Evolutionary conservation across 129 eudicot genomes (phyloP), one percentile per base, ranked within the genome.

Genomic region (Erigeron canadensis): DNA sequence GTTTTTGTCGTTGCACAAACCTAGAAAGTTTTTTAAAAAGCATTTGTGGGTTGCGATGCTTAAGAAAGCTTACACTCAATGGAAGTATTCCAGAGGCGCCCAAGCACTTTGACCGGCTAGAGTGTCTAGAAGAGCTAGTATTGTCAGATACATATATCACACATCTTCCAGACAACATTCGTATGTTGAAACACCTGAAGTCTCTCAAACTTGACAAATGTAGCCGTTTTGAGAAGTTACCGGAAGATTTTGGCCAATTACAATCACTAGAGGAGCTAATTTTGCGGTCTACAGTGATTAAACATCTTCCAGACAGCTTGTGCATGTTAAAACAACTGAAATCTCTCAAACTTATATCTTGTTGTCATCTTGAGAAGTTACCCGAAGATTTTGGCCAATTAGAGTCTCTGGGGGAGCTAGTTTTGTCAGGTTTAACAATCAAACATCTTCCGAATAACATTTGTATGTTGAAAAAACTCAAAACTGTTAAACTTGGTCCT

Each of bases 291-390:
- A 56, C 34, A 7, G 9, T 17, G 28, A 56, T 56, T 56, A 56
- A 4, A 7, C 0, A n/a, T 56, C 63, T 56, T 56, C 63, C 63
- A 3, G 37, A 56, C 19, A 56, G 63, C 23, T 5, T 56, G 17
- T n/a, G 28, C 6, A n/a, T 19, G 39, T 56, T 53, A 7, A 53
- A 53, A 53, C 22, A 16, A 2, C 16, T 53, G 7, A 53, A 15
- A 53, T 53, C 22, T 39, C 43, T 69, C 12, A 11, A 17, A n/a
- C 34, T 69, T 48, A 38, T 5, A n/a, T 38, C 74, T n/a, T 69
- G 74, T 69, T 38, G 51, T 48, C n/a, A n/a, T n/a, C n/a, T 69
- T 69, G 74, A 69, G 38, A 38, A 37, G 63, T 18, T 69, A 11
- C 74, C 74, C n/a, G 50, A 38, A 4, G 63, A 69, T 69, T 37